Base-by-base conservation (phyloP, 208 protist species). In the Leishmania mexicana region DNA sequence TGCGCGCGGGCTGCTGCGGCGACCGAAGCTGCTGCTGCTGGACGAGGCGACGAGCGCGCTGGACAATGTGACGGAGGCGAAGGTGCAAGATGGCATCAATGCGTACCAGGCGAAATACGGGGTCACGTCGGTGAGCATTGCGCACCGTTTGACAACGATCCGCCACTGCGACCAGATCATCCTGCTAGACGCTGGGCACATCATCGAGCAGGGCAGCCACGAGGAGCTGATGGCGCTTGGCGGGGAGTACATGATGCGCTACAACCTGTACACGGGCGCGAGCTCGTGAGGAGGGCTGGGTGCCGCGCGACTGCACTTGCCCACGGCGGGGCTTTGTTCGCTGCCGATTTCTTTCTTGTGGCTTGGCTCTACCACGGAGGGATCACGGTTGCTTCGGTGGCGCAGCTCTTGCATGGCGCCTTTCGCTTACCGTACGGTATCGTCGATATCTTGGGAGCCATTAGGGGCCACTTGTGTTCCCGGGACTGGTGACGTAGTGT, bases 61-160 rank as follows among this genome's bases (percentile, higher is more conserved):
- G n/a, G 95, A 98, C 87, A 90, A 90, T 65, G 88, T 87, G 71
- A 96, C 94, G 51, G 95, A 98, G 90, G 84, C 87, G 54, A 75
- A 81, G 76, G 93, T 97, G 83, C 93, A 96, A 86, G n/a, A 75
- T 4, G 84, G 84, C 70, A 93, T 96, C 72, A 84, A 93, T 47
- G 83, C 76, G 40, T 92, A 85, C 72, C 79, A 86, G 65, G 57
- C 38, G 24, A 80, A 83, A 51, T 68, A 93, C 42, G 71, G 75
- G 31, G 64, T 94, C 45, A 97, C 94, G 60, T 87, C 83, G 68
- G 84, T 97, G 68, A 92, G 89, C 83, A 94, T 97, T 68, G 94
- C 94, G n/a, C 94, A 97, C 83, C 91, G 94, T 6, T 87, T 97
- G 57, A 95, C 93, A 5, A 97, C 92, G 24, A 94, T 97, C 76